Base-by-base conservation (phyloP, 495 filamentous ascomycete genomes). In the Tuber aestivum region DNA sequence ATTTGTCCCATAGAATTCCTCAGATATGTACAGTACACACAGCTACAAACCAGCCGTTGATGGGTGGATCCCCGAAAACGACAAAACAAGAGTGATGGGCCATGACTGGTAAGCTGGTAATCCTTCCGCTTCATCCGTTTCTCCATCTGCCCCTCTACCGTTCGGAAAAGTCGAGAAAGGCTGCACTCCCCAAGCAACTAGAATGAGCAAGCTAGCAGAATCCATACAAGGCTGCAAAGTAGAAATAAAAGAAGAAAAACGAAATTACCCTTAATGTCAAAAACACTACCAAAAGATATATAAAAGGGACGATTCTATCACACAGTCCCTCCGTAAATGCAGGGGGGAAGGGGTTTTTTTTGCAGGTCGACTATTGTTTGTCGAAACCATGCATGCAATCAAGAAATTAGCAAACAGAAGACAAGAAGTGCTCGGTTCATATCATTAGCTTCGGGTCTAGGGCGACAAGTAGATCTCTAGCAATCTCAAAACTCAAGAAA, bases 401-500 rank as follows among this genome's bases (percentile, higher is more conserved):
- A 35, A 65, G 56, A 18, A 35, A 65, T 65, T 65, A 65, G 56
- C 56, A 65, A 65, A 35, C 5, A 18, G 56, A 65, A 35, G 56
- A 65, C 27, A 65, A 65, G 16, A 65, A 65, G 32, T 65, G 27
- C 14, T 65, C 35, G 56, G 56, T 65, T 65, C 56, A 65, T 65
- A 65, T 65, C 27, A 35, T 65, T 65, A 65, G 56, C 56, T 65
- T 65, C 4, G 56, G 56, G 56, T 65, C 56, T 65, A 65, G 27
- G 32, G 56, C 78, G 38, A 79, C 68, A 48, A 83, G 56, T 0
- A 97, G 91, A 85, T 99, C 95, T 76, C 95, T 88, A 40, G 92
- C 94, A 71, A 98, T 82, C 85, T 99, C 95, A 83, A 94, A 99
- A 86, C 95, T 98, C 38, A 97, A 88, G 94, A 96, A 99, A 84